These are phyloP conservation scores for Pichia deserticola DNA, from an alignment of 805 yeast genomes.

Conservation along the genomic window DNA sequence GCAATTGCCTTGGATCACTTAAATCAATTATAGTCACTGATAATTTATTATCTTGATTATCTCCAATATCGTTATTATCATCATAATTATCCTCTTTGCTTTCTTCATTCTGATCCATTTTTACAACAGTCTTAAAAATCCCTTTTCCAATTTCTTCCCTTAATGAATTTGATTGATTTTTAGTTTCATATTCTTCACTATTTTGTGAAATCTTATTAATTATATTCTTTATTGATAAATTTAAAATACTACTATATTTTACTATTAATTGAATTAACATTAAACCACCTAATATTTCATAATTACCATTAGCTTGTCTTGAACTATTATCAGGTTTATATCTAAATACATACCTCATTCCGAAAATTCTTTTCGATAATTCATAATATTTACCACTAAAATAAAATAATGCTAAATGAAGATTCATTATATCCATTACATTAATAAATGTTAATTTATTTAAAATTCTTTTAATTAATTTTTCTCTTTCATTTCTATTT, in stretches of 20 bases:
- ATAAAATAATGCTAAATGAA: slow-evolving; percentile 78
- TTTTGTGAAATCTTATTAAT: too few species aligned
- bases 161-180: too few species aligned
- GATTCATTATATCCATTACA: slow-evolving; percentile 47
- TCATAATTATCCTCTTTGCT: slow-evolving; percentile 1
- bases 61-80: background rate
- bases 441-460: slow-evolving; percentile 34
- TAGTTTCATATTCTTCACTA: too few species aligned
- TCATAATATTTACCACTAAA: slow-evolving; percentile 77
- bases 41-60: too few species aligned
- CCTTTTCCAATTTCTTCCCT: background rate
- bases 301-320: slow-evolving; percentile 45
- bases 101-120: background rate
- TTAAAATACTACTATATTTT: slow-evolving; percentile 25
- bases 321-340: slow-evolving; percentile 36
- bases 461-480: slow-evolving; percentile 10
- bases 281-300: slow-evolving; percentile 65
- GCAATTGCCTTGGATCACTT: slow-evolving; percentile 46
- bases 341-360: slow-evolving; percentile 71
- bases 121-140: background rate
- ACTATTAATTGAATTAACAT: slow-evolving; percentile 47
- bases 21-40: slow-evolving; percentile 35
- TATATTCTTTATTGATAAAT: too few species aligned
- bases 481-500: background rate
- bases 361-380: slow-evolving; percentile 67